A percentile compares a stretch with the other conserved stretches of the same genome.
Evolutionary conservation across 495 filamentous ascomycete species (phyloP).

Genomic region (Geoglossum glabrum): DNA sequence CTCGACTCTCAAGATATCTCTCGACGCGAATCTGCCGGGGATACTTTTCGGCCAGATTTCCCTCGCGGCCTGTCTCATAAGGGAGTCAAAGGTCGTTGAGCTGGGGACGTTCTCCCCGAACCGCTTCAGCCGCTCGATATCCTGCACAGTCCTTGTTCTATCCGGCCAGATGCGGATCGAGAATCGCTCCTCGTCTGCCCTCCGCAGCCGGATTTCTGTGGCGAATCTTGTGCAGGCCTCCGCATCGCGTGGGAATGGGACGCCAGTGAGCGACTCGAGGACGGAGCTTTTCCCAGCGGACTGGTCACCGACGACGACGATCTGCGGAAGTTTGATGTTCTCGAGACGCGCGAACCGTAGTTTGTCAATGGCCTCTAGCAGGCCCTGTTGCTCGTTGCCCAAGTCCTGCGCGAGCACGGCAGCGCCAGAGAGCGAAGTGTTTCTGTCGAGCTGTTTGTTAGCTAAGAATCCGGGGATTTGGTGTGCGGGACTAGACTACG

Average conservation of each 20-base stretch:
- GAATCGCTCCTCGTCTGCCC: constrained; percentile 11
- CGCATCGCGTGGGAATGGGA: constrained; percentile 38
- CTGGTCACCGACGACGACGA: constrained; percentile 54
- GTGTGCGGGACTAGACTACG: neutral
- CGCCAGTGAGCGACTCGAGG: constrained; percentile 48
- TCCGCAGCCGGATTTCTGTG: constrained; percentile 35
- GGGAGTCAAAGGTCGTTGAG: constrained; percentile 12
- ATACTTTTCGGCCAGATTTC: constrained; percentile 21
- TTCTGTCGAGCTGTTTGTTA: neutral
- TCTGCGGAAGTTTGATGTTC: constrained; percentile 39
- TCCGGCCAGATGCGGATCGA: constrained; percentile 5
- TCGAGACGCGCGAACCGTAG: constrained; percentile 34
- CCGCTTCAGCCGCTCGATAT: neutral
- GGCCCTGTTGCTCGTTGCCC: constrained; percentile 9
- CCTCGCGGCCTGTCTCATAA: constrained; percentile 19
- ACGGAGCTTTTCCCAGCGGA: constrained; percentile 57
- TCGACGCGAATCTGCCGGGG: constrained; percentile 18
- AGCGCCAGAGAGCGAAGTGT: neutral
- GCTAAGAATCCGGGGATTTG: neutral
- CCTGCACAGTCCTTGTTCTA: neutral
- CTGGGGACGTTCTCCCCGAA: neutral
- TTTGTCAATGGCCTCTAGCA: constrained; percentile 38
- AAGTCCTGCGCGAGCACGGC: neutral
- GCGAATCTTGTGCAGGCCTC: constrained; percentile 36
- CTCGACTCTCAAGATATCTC: constrained; percentile 38